Evolutionary conservation across 306 rosid species (phyloP).

Genomic region (Sophora flavescens): DNA sequence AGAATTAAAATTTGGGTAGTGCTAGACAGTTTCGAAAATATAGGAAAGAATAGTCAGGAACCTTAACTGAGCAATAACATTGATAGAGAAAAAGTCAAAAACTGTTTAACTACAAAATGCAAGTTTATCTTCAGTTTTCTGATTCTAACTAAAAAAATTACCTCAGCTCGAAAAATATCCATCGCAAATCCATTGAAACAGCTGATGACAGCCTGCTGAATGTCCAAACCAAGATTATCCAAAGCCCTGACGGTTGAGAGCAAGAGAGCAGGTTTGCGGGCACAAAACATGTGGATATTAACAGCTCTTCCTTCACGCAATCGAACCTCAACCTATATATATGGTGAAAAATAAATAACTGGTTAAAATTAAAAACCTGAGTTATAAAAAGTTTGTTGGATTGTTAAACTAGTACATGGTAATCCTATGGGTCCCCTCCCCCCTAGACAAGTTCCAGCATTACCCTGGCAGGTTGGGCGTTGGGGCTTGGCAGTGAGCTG

Average conservation of each 20-base stretch:
- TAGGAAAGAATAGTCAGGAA: too few species aligned
- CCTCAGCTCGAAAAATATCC: slow-evolving; percentile 95
- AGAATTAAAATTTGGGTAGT: background rate
- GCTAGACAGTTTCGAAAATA: too few species aligned
- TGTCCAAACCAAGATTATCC: slow-evolving; percentile 84
- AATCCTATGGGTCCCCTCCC: too few species aligned
- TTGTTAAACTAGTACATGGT: too few species aligned
- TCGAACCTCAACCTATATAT: slow-evolving; percentile 79
- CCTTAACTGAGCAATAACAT: too few species aligned
- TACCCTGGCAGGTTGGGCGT: slow-evolving; percentile 89
- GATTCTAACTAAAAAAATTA: slow-evolving; percentile 55
- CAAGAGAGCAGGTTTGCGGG: slow-evolving; percentile 80
- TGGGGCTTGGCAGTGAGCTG: slow-evolving; percentile 78
- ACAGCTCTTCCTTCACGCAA: slow-evolving; percentile 86
- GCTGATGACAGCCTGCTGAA: slow-evolving; percentile 96
- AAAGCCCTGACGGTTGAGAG: slow-evolving; percentile 92
- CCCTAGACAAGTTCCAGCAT: background rate
- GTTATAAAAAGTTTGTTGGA: too few species aligned
- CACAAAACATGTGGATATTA: slow-evolving; percentile 93
- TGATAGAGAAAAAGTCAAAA: too few species aligned
- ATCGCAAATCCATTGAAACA: slow-evolving; percentile 96
- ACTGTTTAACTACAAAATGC: too few species aligned
- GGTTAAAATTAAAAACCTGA: too few species aligned
- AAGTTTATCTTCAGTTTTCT: too few species aligned
- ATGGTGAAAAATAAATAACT: too few species aligned